Evolutionary conservation across 192 early-diverging fungal species (phyloP), one percentile per base, ranked within the genome.

Genomic region (Entophlyctis helioformis): DNA sequence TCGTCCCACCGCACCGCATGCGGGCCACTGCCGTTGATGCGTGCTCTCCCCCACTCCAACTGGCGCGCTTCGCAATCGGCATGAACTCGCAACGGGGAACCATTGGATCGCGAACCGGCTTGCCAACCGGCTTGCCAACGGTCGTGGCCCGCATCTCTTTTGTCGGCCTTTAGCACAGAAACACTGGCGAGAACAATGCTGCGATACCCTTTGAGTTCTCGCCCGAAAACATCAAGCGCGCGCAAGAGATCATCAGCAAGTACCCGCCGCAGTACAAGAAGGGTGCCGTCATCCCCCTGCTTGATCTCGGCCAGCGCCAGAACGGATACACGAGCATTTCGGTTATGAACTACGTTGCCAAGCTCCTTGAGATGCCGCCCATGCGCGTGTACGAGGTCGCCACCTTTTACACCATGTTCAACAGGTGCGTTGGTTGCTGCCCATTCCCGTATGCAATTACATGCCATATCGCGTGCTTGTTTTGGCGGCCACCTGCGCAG

Each of bases 401-500:
- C n/a, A 97, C 93, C 25, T 98, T 98, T 67, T 98, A 98, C 60
- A 98, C 95, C 44, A 98, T 98, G 95, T 98, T 87, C 71, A 96
- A 96, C 76, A 76, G 90, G 76, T 84, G 60, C 6, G 7, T 48
- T 45, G 5, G 7, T 23, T n/a, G 34, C 3, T 11, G 29, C 29
- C 4, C 6, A 31, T 31, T 4, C 6, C n/a, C n/a, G n/a, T n/a
- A n/a, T n/a, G n/a, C n/a, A n/a, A n/a, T n/a, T n/a, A n/a, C n/a
- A n/a, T n/a, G n/a, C n/a, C n/a, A n/a, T n/a, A n/a, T n/a, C n/a
- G n/a, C n/a, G n/a, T n/a, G n/a, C n/a, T n/a, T n/a, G n/a, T n/a
- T n/a, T n/a, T n/a, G n/a, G n/a, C n/a, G n/a, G n/a, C n/a, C n/a
- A n/a, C n/a, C n/a, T n/a, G n/a, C n/a, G n/a, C n/a, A n/a, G n/a